Evolutionary conservation across 371 early-diverging fungal genomes (phyloP).

Genomic region (Mortierella sp.): DNA sequence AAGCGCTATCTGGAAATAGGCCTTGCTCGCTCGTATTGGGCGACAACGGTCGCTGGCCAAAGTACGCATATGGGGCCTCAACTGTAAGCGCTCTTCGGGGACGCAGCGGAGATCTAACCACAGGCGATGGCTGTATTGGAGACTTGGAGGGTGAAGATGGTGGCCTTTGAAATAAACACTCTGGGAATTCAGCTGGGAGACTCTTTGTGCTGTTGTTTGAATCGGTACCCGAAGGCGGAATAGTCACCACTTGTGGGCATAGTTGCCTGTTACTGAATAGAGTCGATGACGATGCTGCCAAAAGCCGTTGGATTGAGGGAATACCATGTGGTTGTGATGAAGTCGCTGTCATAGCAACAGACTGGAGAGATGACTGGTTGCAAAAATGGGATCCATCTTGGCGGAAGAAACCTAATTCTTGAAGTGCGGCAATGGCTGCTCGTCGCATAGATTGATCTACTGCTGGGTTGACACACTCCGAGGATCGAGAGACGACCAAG

Average conservation of each 20-base stretch:
- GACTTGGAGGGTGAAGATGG: constrained; percentile 7
- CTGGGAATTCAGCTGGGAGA: constrained; percentile 12
- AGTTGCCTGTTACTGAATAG: neutral
- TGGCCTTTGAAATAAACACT: constrained; percentile 15
- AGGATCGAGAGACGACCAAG: no score
- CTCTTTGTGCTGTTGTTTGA: neutral
- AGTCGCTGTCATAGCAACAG: neutral
- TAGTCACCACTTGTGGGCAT: neutral
- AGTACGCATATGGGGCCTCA: neutral
- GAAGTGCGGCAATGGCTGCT: no score
- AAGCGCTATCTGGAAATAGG: neutral
- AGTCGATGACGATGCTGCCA: neutral
- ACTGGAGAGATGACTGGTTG: no score
- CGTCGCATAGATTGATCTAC: no score
- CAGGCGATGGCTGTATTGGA: neutral
- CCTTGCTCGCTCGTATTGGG: neutral
- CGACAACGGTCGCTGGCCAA: no score
- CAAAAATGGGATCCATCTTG: no score
- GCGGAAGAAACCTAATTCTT: no score
- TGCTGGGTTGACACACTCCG: no score
- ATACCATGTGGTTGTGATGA: neutral
- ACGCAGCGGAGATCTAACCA: neutral
- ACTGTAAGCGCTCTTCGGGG: constrained; percentile 4
- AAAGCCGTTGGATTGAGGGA: neutral
- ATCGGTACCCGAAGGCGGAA: no score